Base-by-base conservation (phyloP, 805 yeast species). In the Spathaspora boniae region DNA sequence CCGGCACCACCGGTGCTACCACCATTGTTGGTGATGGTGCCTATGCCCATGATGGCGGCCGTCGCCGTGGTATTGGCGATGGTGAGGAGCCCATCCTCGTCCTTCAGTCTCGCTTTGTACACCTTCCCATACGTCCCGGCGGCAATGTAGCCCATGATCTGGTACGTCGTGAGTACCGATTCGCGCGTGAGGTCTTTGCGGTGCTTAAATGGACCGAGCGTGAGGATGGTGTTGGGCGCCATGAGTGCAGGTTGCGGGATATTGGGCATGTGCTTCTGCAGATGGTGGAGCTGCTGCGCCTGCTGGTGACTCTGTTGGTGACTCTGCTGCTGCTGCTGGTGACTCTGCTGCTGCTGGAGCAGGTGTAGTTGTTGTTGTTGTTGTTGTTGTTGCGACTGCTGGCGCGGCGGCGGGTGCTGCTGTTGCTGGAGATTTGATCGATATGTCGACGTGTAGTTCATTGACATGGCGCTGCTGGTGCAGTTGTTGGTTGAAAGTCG, bases 71-170 rank as follows among this genome's bases (percentile, higher is more conserved):
- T 7, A 23, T 35, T 34, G 15, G 14, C 17, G 6, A 22, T 26
- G n/a, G 20, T 38, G 12, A 46, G 51, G 6, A 36, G 42, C 7
- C 38, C 46, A 9, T 46, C 37, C 37, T 29, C 34, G 15, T 56
- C 42, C 46, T 59, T 55, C 6, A 80, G 70, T 42, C 75, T 74
- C 6, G 97, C 98, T 55, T 93, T 91, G 65, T 88, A 93, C 16
- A 87, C 96, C 40, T 87, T 76, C 39, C 98, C 98, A 58, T 93
- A 93, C 0, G 98, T 93, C 26, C 98, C 98, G 0, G 98, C 96
- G 1, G 98, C 98, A 40, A 93, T 93, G 59, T 93, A 93, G 0
- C 98, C 98, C 12, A 88, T 62, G 41, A 93, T 82, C 43, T 83
- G 89, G 60, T 89, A 93, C 48, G 82, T 83, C 34, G 82, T 81